These are phyloP conservation scores for Cadophora sp. DNA, from an alignment of 2,329 filamentous ascomycete genomes.

Conservation along the genomic window DNA sequence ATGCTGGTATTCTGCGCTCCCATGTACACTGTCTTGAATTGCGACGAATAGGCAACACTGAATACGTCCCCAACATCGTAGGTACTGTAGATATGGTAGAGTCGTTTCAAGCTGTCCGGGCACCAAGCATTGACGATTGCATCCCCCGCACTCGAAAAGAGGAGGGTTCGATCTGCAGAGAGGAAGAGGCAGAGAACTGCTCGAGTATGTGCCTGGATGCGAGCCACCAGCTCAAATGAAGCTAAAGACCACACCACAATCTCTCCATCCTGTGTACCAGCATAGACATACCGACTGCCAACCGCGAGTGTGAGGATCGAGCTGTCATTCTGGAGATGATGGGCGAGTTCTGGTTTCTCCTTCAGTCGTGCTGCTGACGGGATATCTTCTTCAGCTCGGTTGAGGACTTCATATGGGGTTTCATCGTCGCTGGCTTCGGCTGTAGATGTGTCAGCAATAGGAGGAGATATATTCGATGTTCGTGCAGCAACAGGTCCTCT, in stretches of 20 bases:
- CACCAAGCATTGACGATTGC: constrained; percentile 95
- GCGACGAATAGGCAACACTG: constrained; percentile 85
- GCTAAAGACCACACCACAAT: constrained; percentile 90
- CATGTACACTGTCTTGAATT: constrained; percentile 83
- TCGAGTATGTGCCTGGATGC: constrained; percentile 87
- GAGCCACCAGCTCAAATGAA: constrained; percentile 80
- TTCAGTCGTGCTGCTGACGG: constrained; percentile 22
- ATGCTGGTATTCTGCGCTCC: constrained; percentile 95
- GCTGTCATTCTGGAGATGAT: constrained; percentile 77
- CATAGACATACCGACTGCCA: constrained; percentile 82
- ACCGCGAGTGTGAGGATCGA: constrained; percentile 85
- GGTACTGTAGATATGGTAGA: constrained; percentile 90
- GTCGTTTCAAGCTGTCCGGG: constrained; percentile 73
- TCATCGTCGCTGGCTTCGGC: constrained; percentile 38
- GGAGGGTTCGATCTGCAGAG: constrained; percentile 72
- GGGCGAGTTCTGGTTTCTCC: constrained; percentile 66
- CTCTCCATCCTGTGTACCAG: constrained; percentile 91
- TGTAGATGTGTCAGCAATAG: constrained; percentile 33
- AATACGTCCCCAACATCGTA: constrained; percentile 97
- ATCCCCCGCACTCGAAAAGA: constrained; percentile 94
- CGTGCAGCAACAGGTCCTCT: constrained; percentile 22
- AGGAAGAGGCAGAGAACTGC: constrained; percentile 88
- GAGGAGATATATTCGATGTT: constrained; percentile 14
- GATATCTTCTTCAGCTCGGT: constrained; percentile 23
- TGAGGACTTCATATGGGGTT: constrained; percentile 26